A percentile compares a stretch with the other conserved stretches of the same genome.
Evolutionary conservation across 495 filamentous ascomycete genomes (phyloP).

Genomic region (Neurospora sp.): DNA sequence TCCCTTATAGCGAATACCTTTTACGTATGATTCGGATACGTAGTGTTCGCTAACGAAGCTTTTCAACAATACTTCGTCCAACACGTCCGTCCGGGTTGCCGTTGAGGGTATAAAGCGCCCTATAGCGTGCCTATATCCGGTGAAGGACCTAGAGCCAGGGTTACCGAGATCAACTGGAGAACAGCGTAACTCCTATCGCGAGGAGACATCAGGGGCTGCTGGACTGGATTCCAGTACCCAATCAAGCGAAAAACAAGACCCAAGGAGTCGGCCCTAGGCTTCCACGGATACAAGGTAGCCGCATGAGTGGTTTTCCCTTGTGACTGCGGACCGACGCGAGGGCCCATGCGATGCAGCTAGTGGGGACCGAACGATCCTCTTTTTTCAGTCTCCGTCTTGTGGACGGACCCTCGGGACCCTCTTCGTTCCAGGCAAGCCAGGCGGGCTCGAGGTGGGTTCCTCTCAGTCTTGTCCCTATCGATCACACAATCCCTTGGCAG

Average conservation of each 20-base stretch:
- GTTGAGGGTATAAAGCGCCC: background rate
- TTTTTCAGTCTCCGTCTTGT: background rate
- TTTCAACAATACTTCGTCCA: background rate
- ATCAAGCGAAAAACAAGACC: background rate
- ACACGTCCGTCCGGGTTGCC: background rate
- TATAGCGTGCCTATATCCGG: background rate
- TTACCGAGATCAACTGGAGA: background rate
- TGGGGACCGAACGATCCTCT: background rate
- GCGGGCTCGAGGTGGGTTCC: no score
- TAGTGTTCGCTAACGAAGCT: background rate
- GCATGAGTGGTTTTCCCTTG: conserved; percentile 18
- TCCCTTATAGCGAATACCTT: background rate
- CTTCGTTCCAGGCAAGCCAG: no score
- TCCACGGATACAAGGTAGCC: background rate
- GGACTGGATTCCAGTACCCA: background rate
- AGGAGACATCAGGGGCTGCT: background rate
- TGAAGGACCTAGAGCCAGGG: background rate
- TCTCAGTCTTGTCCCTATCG: background rate
- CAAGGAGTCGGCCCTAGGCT: background rate
- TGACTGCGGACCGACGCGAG: conserved; percentile 29
- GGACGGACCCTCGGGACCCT: no score
- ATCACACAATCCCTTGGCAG: background rate
- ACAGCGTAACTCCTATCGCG: background rate
- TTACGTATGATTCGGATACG: background rate
- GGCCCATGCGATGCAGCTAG: conserved; percentile 6